These are phyloP conservation scores for Colletotrichum lentis DNA, from an alignment of 2,329 filamentous ascomycete species.

Conservation along the genomic window DNA sequence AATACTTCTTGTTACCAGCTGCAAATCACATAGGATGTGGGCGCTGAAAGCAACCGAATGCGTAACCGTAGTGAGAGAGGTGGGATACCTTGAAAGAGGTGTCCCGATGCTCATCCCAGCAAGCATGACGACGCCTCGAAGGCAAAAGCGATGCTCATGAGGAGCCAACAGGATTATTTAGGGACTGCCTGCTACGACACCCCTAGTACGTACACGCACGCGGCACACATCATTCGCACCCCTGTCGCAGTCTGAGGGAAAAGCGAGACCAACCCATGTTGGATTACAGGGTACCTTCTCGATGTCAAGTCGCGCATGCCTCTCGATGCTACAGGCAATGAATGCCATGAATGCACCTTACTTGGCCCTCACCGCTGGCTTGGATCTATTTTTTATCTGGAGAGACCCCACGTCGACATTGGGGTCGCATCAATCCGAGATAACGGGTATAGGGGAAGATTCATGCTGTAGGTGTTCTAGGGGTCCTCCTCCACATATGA, in stretches of 20 bases:
- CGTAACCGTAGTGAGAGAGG: neutral
- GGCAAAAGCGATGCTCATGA: conserved; percentile 13
- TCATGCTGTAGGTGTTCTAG: conserved; percentile 27
- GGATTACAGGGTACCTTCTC: neutral
- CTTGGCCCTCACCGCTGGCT: neutral
- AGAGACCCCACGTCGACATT: neutral
- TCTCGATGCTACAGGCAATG: no score
- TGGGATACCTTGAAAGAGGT: neutral
- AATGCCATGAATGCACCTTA: no score
- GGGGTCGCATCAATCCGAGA: conserved; percentile 18
- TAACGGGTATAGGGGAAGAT: conserved; percentile 1
- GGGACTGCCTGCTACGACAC: conserved; percentile 5
- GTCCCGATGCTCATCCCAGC: neutral
- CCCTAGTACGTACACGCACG: neutral
- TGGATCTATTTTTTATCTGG: neutral
- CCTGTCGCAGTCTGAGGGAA: neutral
- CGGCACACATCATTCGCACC: no score
- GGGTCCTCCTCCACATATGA: conserved; percentile 20
- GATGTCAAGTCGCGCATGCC: no score
- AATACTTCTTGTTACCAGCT: no score
- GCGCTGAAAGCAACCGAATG: neutral
- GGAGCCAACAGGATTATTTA: neutral
- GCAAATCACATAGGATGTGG: neutral
- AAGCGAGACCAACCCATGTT: neutral
- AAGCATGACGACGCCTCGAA: conserved; percentile 30